A percentile compares a stretch with the other conserved stretches of the same genome.
phyloP scores from a whole-genome alignment of 345 rosid species.

The Lumnitzera racemosa region DNA sequence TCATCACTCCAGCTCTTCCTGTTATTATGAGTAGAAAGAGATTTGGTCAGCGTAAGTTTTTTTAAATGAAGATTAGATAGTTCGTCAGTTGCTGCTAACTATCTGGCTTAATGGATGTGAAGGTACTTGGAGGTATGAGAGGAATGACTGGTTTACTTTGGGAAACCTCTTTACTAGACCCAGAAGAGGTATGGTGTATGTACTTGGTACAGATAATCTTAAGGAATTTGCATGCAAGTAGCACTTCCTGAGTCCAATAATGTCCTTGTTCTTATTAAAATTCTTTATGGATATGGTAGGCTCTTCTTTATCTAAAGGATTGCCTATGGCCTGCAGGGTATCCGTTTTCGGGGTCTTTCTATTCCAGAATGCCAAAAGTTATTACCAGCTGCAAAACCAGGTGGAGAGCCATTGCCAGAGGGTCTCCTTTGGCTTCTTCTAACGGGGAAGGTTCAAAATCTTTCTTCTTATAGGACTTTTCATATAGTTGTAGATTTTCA shows the following conservation, averaged over 20 bases:
- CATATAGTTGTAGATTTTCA: no score
- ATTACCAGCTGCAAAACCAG: conserved; percentile 78
- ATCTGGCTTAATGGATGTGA: not conserved
- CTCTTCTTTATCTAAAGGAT: conserved; percentile 9
- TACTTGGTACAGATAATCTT: not conserved
- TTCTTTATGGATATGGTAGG: not conserved
- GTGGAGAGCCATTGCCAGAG: conserved; percentile 95
- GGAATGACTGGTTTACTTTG: conserved; percentile 97
- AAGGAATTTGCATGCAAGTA: not conserved
- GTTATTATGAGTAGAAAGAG: not conserved
- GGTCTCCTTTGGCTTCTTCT: conserved; percentile 98
- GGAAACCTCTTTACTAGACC: conserved; percentile 97
- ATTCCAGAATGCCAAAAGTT: conserved; percentile 97
- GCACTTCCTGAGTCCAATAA: not conserved
- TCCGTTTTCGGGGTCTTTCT: conserved; percentile 86
- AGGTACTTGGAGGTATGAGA: conserved; percentile 99
- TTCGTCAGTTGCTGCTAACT: no score
- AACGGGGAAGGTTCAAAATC: conserved; percentile 76
- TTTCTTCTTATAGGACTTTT: not conserved
- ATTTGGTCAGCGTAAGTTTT: no score
- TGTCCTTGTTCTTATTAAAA: not conserved
- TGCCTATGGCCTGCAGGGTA: conserved; percentile 48
- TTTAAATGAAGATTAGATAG: no score
- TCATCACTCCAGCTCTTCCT: conserved; percentile 3
- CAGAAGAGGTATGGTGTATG: conserved; percentile 62